These are phyloP conservation scores for Ustilago nuda DNA, from an alignment of 1,284 basidiomycete genomes.

Conservation along the genomic window DNA sequence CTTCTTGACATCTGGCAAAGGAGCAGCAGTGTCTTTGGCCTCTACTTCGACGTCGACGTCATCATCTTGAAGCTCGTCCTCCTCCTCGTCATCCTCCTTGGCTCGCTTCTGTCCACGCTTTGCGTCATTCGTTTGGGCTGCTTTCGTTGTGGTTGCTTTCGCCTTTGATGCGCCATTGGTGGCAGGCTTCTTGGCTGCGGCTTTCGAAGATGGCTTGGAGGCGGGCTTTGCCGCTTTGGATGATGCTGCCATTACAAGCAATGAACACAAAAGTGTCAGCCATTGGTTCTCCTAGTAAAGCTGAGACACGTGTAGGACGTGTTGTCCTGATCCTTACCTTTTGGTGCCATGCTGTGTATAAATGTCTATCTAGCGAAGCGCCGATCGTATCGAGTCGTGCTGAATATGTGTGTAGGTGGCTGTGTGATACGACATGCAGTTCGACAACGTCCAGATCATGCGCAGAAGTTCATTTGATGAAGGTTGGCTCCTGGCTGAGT, in stretches of 20 bases:
- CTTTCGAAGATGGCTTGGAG: slow-evolving; percentile 22
- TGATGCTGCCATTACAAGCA: slow-evolving; percentile 7
- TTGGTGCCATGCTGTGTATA: slow-evolving; percentile 27
- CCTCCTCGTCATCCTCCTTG: slow-evolving; percentile 38
- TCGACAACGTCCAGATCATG: neutral
- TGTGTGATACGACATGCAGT: neutral
- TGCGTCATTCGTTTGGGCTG: slow-evolving; percentile 10
- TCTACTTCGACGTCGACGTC: slow-evolving; percentile 15
- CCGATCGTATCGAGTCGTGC: neutral
- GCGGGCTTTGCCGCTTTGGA: slow-evolving; percentile 32
- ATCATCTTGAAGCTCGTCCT: slow-evolving; percentile 45
- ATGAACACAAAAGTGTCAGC: slow-evolving; percentile 13
- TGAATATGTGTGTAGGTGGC: slow-evolving; percentile 1
- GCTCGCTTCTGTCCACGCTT: slow-evolving; percentile 48
- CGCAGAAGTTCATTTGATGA: neutral
- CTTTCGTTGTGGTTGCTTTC: slow-evolving; percentile 20
- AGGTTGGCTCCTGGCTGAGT: slow-evolving; percentile 12
- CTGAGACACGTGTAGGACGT: too few species aligned
- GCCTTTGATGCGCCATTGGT: slow-evolving; percentile 20
- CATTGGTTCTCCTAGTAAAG: neutral
- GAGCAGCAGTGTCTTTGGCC: slow-evolving; percentile 29
- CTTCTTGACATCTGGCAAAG: slow-evolving; percentile 42
- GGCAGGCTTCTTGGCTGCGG: slow-evolving; percentile 18
- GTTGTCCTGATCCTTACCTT: slow-evolving; percentile 25
- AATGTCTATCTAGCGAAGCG: neutral